Conservation (phyloP, 768 basidiomycete species). For the Boletus rubescentipes region DNA sequence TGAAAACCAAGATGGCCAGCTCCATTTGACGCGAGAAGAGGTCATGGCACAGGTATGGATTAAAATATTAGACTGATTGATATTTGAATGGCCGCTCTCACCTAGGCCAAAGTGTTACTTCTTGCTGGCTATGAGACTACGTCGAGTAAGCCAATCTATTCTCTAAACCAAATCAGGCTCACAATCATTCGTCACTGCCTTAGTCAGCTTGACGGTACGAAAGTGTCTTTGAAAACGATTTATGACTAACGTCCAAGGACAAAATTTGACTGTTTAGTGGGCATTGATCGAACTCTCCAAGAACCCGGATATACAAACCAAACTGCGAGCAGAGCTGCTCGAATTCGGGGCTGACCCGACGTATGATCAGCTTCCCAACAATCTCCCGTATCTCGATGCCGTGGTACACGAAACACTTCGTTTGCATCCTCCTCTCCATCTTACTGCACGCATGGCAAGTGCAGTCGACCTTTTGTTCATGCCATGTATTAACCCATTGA, state of each 20-base stretch:
- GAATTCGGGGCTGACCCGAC: conserved; percentile 44
- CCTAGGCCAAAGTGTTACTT: conserved; percentile 37
- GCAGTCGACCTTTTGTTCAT: no score
- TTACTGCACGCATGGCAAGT: no score
- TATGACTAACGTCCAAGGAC: not conserved
- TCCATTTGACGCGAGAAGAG: conserved; percentile 41
- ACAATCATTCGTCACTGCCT: not conserved
- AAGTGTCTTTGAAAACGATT: no score
- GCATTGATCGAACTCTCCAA: conserved; percentile 55
- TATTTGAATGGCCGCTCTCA: not conserved
- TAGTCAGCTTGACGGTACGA: conserved; percentile 16
- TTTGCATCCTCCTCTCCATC: no score
- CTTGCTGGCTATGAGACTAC: conserved; percentile 43
- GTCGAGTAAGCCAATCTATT: conserved; percentile 26
- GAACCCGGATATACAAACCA: conserved; percentile 44
- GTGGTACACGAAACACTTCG: no score
- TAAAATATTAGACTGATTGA: not conserved
- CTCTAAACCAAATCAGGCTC: not conserved
- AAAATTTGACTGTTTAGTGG: conserved; percentile 33
- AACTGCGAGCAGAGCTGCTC: conserved; percentile 53
- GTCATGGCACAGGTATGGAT: conserved; percentile 34
- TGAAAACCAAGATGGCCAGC: conserved; percentile 27
- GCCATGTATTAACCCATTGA: no score
- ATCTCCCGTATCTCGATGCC: no score
- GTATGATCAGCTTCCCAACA: conserved; percentile 23